These are phyloP conservation scores for Pneumocystis sp. DNA, from an alignment of 1,139 yeast genomes.

Conservation along the genomic window DNA sequence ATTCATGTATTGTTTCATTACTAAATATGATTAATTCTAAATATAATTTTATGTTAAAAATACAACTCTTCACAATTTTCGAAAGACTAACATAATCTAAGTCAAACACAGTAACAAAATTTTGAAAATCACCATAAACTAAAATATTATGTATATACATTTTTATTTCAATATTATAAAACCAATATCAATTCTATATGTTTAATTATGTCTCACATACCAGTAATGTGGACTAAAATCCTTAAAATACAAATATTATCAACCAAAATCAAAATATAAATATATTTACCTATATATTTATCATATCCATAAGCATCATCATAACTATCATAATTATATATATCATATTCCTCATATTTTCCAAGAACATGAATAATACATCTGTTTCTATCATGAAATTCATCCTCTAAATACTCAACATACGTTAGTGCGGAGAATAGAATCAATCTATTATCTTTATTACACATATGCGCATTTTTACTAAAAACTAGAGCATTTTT, in stretches of 20 bases:
- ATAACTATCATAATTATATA: background rate
- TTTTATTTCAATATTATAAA: background rate
- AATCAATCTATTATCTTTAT: constrained; percentile 3
- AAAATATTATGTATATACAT: background rate
- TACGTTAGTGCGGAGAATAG: constrained; percentile 6
- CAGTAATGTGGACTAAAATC: background rate
- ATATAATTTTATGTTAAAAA: background rate
- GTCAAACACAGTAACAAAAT: background rate
- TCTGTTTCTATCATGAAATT: constrained; percentile 3
- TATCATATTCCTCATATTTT: background rate
- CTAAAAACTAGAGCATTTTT: background rate
- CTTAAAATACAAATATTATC: background rate
- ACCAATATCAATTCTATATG: background rate
- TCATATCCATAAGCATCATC: background rate
- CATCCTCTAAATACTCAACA: constrained; percentile 6
- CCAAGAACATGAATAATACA: background rate
- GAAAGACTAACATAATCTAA: background rate
- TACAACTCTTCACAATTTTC: background rate
- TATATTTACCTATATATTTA: background rate
- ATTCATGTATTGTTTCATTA: background rate
- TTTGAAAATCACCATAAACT: background rate
- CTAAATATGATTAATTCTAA: background rate
- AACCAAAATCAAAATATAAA: background rate
- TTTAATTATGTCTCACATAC: background rate
- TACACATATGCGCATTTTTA: constrained; percentile 2